Evolutionary conservation across 75 land plant species (phyloP).

Genomic region (Sequoiadendron giganteum): DNA sequence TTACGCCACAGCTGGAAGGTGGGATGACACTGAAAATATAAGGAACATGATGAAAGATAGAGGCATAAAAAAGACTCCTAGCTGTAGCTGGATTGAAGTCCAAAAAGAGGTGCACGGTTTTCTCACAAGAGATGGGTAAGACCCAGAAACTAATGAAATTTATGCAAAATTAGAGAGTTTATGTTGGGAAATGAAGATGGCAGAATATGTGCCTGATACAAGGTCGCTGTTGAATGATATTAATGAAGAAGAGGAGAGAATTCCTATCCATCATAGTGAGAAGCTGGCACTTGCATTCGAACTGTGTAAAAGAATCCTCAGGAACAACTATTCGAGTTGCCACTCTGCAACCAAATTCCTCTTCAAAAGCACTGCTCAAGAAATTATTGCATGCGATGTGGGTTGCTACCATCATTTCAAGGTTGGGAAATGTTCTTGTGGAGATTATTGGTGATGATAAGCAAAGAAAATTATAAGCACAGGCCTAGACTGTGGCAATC

Average conservation of each 20-base stretch:
- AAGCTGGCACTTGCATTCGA: not conserved
- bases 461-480: not conserved
- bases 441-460: not conserved
- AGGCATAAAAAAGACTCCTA: constrained; percentile 7
- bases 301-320: not conserved
- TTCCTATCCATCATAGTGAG: not conserved
- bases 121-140: constrained; percentile 1
- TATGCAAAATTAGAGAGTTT: not conserved
- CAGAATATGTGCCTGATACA: not conserved
- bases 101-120: constrained; percentile 14
- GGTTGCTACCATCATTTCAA: not conserved
- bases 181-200: not conserved
- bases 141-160: not conserved
- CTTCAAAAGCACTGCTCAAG: not conserved
- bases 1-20: constrained; percentile 19
- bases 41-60: constrained; percentile 11
- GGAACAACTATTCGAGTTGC: not conserved
- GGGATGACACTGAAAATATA: constrained; percentile 8
- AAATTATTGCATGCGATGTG: not conserved
- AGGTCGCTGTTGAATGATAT: not conserved
- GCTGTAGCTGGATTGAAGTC: constrained; percentile 21
- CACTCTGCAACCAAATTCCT: not conserved
- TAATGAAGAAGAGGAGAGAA: not conserved
- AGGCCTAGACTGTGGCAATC: not conserved
- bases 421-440: not conserved